These are phyloP conservation scores for Hymenoscyphus salicellus DNA, from an alignment of 2,329 filamentous ascomycete genomes.

Conservation along the genomic window DNA sequence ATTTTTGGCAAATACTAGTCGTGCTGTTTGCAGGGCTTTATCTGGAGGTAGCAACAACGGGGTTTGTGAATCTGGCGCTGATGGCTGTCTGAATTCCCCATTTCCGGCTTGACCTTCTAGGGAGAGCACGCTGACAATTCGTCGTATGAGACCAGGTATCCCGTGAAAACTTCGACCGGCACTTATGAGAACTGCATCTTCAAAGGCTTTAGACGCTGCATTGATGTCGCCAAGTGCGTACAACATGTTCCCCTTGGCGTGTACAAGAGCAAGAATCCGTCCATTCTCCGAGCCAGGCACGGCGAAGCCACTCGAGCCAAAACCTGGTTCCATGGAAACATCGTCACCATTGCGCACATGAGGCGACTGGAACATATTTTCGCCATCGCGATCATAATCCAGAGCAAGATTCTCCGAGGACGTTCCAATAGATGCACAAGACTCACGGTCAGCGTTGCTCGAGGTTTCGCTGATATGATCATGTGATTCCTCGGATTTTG, in stretches of 20 bases:
- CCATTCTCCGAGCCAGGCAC: constrained; percentile 87
- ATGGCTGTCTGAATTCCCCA: constrained; percentile 20
- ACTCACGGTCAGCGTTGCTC: constrained; percentile 44
- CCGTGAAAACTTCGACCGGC: constrained; percentile 67
- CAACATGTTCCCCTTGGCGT: constrained; percentile 98
- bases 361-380: constrained; percentile 22
- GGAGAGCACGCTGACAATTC: constrained; percentile 69
- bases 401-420: constrained; percentile 31
- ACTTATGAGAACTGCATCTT: constrained; percentile 89
- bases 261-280: constrained; percentile 85
- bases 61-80: constrained; percentile 11
- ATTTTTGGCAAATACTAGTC: constrained; percentile 72
- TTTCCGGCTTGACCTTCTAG: constrained; percentile 42
- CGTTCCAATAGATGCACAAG: constrained; percentile 25
- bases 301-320: constrained; percentile 78
- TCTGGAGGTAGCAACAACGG: constrained; percentile 81
- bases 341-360: constrained; percentile 22
- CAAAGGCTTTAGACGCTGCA: constrained; percentile 82
- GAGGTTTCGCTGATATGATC: constrained; percentile 60
- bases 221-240: constrained; percentile 83
- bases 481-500: constrained; percentile 45
- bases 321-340: constrained; percentile 42
- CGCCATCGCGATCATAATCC: constrained; percentile 33
- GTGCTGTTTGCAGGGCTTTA: constrained; percentile 76
- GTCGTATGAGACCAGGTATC: constrained; percentile 74